A percentile compares a stretch with the other conserved stretches of the same genome.
phyloP scores from a whole-genome alignment of 2,329 filamentous ascomycete genomes.

The Colletotrichum caudatum region DNA sequence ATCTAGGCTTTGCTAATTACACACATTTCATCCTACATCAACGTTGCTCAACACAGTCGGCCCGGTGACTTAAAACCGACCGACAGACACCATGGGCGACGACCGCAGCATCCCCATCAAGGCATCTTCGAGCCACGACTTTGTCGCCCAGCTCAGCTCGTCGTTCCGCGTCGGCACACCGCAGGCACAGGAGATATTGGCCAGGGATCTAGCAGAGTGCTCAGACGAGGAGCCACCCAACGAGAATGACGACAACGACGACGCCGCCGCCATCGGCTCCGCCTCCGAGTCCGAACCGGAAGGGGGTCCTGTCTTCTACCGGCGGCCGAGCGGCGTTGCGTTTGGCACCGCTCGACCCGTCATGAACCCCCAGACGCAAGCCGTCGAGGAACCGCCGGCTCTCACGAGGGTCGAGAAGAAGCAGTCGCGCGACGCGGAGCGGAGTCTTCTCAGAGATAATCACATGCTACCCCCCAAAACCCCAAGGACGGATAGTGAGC shows the following conservation, averaged over 20 bases:
- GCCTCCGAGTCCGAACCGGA: constrained; percentile 52
- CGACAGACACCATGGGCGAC: constrained; percentile 33
- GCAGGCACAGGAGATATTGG: constrained; percentile 73
- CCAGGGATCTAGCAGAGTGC: constrained; percentile 74
- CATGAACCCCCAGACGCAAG: constrained; percentile 66
- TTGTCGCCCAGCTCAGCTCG: constrained; percentile 53
- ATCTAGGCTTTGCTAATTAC: neutral
- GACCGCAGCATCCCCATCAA: constrained; percentile 38
- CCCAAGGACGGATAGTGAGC: constrained; percentile 48
- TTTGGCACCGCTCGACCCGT: constrained; percentile 78
- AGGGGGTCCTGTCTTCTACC: constrained; percentile 70
- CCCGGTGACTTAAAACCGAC: neutral
- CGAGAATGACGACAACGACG: constrained; percentile 49
- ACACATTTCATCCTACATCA: neutral
- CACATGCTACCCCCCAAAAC: constrained; percentile 74
- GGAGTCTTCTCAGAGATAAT: constrained; percentile 73
- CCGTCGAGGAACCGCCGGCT: constrained; percentile 55
- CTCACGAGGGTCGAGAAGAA: constrained; percentile 68
- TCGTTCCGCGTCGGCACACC: constrained; percentile 72
- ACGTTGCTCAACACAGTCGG: neutral
- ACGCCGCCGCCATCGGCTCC: constrained; percentile 49
- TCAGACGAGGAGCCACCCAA: constrained; percentile 59
- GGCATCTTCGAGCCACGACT: constrained; percentile 42
- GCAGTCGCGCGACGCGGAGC: constrained; percentile 68
- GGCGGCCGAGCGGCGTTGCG: constrained; percentile 81